Conservation (phyloP, 2,329 filamentous ascomycete genomes). For the Cordyceps cicadae region DNA sequence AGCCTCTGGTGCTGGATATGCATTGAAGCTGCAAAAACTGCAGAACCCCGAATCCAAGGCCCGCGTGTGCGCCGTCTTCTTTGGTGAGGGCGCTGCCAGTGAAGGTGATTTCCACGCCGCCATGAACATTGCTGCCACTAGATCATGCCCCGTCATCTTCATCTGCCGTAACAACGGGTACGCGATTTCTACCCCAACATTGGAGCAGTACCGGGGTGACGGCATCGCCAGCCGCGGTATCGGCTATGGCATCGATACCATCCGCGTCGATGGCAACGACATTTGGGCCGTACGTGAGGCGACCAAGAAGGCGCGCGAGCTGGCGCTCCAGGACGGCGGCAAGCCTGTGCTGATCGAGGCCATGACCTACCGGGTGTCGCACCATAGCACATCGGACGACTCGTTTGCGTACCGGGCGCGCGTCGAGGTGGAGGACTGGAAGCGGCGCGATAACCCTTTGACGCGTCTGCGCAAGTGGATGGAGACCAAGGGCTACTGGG, state of each 20-base stretch:
- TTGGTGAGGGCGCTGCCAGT: slow-evolving; percentile 82
- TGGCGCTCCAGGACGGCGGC: slow-evolving; percentile 74
- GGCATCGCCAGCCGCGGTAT: slow-evolving; percentile 81
- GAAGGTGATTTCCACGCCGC: slow-evolving; percentile 91
- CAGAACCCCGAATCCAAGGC: slow-evolving; percentile 60
- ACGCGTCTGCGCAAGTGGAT: slow-evolving; percentile 83
- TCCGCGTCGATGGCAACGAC: slow-evolving; percentile 90
- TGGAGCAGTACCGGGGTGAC: slow-evolving; percentile 86
- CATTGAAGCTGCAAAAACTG: slow-evolving; percentile 70
- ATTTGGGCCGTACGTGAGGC: slow-evolving; percentile 81
- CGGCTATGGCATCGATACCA: slow-evolving; percentile 90
- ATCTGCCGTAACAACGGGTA: slow-evolving; percentile 91
- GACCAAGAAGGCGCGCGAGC: slow-evolving; percentile 64
- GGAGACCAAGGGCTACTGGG: slow-evolving; percentile 75
- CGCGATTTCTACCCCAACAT: slow-evolving; percentile 79
- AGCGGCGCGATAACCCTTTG: slow-evolving; percentile 80
- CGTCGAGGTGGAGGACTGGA: slow-evolving; percentile 94
- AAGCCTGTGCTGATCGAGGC: slow-evolving; percentile 83
- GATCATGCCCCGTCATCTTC: slow-evolving; percentile 80
- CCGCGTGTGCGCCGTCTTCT: slow-evolving; percentile 73
- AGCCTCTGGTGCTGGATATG: slow-evolving; percentile 79
- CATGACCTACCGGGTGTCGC: slow-evolving; percentile 96
- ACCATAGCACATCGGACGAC: slow-evolving; percentile 95
- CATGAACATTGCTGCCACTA: slow-evolving; percentile 81
- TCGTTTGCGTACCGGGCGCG: slow-evolving; percentile 91